Base-by-base conservation (phyloP, 768 basidiomycete genomes). In the Cystobasidium tubakii region DNA sequence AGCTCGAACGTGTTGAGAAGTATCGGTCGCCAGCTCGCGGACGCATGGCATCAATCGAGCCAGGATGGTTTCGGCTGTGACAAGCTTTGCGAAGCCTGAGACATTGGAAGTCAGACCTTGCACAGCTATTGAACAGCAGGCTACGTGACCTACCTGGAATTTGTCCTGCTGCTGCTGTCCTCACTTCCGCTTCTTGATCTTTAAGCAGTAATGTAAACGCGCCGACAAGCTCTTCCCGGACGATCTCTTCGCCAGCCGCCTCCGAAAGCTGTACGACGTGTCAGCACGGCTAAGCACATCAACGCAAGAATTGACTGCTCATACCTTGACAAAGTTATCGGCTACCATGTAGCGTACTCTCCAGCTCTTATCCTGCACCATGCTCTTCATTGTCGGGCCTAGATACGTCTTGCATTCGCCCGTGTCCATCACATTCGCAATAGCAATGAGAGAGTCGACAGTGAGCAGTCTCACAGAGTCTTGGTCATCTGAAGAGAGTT, bases 311-410 rank as follows among this genome's bases (percentile, higher is more conserved):
- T 15, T 43, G 29, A 31, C 7, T 25, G 10, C 23, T 76, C 84
- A 72, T 76, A 90, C 92, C 85, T 93, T 90, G 77, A 98, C 96
- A 82, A 98, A 98, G 81, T 97, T 91, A 76, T 87, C 92, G 1
- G 94, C 95, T 19, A 93, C 92, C 94, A 98, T 97, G 82, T 97
- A 99, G 80, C 96, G 85, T 66, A 99, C 96, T 77, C 96, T 85
- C 96, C 96, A 99, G 81, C 92, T 95, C 84, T 97, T 96, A 82
- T 99, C 96, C 13, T 88, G 85, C 62, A 96, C 88, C 76, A 90
- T 90, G 75, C 89, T 86, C 79, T 91, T 87, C 78, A 97, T 88
- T 81, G 94, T 90, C 76, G 89, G 88, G 76, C 93, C 83, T 29
- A 98, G 83, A 77, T 95, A 89, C 73, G 91, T 90, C 81, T 93